These are phyloP conservation scores for Sungouiella thailandica DNA, from an alignment of 805 yeast genomes.

Conservation along the genomic window DNA sequence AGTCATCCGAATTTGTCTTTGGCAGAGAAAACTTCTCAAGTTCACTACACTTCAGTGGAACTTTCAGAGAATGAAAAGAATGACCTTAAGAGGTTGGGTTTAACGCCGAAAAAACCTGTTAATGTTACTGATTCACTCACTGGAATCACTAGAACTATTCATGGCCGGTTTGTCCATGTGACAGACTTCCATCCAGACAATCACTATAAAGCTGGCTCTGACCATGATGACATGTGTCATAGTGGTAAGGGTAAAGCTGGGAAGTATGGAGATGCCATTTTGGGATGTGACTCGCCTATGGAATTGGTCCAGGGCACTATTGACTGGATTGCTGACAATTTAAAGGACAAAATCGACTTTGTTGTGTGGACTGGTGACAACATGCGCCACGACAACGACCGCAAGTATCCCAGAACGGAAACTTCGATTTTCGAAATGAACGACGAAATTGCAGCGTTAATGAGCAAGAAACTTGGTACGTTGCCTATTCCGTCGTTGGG, in stretches of 20 bases:
- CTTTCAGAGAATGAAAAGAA: neutral
- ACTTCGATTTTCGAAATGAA: slow-evolving; percentile 66
- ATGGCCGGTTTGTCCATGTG: slow-evolving; percentile 79
- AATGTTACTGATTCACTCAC: slow-evolving; percentile 15
- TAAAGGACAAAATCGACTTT: slow-evolving; percentile 76
- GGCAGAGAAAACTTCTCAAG: neutral
- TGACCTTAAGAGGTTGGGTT: slow-evolving; percentile 19
- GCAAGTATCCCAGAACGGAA: slow-evolving; percentile 70
- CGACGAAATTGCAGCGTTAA: slow-evolving; percentile 46
- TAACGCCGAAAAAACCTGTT: slow-evolving; percentile 31
- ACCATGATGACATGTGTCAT: slow-evolving; percentile 55
- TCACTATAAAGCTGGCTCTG: slow-evolving; percentile 49
- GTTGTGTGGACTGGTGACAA: slow-evolving; percentile 92
- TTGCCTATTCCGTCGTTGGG: slow-evolving; percentile 68
- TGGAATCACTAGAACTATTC: slow-evolving; percentile 32
- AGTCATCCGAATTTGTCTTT: too few species aligned
- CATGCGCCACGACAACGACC: slow-evolving; percentile 78
- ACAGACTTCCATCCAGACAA: slow-evolving; percentile 88
- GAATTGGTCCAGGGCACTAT: slow-evolving; percentile 57
- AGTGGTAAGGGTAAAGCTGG: slow-evolving; percentile 51
- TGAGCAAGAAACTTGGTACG: slow-evolving; percentile 50
- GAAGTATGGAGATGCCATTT: slow-evolving; percentile 66
- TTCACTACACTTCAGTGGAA: slow-evolving; percentile 1
- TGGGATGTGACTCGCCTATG: slow-evolving; percentile 76
- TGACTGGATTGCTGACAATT: slow-evolving; percentile 57